Base-by-base conservation (phyloP, 345 rosid genomes). In the Pseudoturritis turrita region DNA sequence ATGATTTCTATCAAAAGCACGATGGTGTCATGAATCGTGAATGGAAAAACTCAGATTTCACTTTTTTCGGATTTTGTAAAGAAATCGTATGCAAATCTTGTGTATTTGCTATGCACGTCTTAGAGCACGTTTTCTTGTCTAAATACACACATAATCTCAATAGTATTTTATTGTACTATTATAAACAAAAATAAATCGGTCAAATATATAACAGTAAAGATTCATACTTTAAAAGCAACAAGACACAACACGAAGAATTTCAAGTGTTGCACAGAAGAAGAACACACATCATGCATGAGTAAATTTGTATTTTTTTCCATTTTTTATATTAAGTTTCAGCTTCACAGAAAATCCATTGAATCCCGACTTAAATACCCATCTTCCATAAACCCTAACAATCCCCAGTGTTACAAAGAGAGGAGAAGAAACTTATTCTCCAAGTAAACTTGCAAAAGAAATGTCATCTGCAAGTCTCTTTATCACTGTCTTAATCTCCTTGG, bases 251-350 rank as follows among this genome's bases (percentile, higher is more conserved):
- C 61, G 69, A 81, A 78, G 10, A 54, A 74, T 61, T 61, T 55
- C 53, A 37, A 15, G 60, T 25, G 14, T 36, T 80, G 77, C 14
- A 29, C 74, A 76, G 33, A 73, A 56, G 33, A 73, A 56, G 35
- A 33, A 50, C 87, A 85, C 78, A 73, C 80, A 62, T 68, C 75
- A 59, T 74, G 84, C 87, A 83, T 84, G 86, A 75, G 13, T 65
- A n/a, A 14, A 31, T 23, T 10, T 46, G n/a, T 70, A 21, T 2
- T n/a, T 31, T 26, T 15, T 3, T 29, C 40, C 12, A 3, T 35
- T 8, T 49, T 33, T n/a, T n/a, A 54, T 40, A 9, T 14, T 1
- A 60, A 59, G 26, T 33, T 33, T 56, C 37, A 56, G 26, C 23
- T 33, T 65, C 47, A 54, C 31, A 45, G 21, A 12, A 73, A 73